Percentiles rank a stretch among this genome's conserved stretches.
phyloP scores from a whole-genome alignment of 2,329 filamentous ascomycete genomes.

The Claviceps sp. region DNA sequence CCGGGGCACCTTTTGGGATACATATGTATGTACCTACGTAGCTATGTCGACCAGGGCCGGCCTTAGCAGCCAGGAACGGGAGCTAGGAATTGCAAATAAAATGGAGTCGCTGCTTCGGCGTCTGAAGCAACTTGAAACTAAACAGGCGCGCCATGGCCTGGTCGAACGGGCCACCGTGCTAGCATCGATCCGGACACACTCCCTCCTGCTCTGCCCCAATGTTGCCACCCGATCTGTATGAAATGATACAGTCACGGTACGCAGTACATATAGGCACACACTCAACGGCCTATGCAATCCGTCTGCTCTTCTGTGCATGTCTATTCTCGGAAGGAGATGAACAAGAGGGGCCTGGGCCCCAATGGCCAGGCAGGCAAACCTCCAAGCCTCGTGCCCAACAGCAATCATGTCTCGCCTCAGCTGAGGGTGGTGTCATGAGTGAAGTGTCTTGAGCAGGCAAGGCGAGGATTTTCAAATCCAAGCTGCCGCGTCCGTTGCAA shows the following conservation, averaged over 20 bases:
- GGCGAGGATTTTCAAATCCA: background rate
- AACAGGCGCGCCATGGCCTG: conserved; percentile 1
- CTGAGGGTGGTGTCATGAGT: background rate
- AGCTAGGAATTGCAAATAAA: conserved; percentile 15
- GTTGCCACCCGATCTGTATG: no score
- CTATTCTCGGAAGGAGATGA: conserved; percentile 37
- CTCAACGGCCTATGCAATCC: background rate
- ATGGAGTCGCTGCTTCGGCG: background rate
- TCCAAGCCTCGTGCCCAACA: background rate
- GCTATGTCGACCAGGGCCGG: conserved; percentile 17
- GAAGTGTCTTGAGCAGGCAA: background rate
- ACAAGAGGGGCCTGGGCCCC: background rate
- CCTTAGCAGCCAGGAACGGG: conserved; percentile 26
- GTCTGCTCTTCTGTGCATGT: conserved; percentile 22
- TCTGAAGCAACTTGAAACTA: conserved; percentile 5
- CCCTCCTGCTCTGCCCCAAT: background rate
- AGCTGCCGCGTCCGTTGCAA: background rate
- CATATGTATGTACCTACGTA: no score
- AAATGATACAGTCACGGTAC: background rate
- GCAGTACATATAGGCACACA: background rate
- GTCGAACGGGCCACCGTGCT: conserved; percentile 2
- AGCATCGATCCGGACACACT: conserved; percentile 6
- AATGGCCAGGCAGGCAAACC: background rate
- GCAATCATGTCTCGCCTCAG: background rate
- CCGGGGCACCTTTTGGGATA: conserved; percentile 16